Evolutionary conservation across 2,329 filamentous ascomycete genomes (phyloP).

Genomic region (Hymenotorrendiella dingleyae): DNA sequence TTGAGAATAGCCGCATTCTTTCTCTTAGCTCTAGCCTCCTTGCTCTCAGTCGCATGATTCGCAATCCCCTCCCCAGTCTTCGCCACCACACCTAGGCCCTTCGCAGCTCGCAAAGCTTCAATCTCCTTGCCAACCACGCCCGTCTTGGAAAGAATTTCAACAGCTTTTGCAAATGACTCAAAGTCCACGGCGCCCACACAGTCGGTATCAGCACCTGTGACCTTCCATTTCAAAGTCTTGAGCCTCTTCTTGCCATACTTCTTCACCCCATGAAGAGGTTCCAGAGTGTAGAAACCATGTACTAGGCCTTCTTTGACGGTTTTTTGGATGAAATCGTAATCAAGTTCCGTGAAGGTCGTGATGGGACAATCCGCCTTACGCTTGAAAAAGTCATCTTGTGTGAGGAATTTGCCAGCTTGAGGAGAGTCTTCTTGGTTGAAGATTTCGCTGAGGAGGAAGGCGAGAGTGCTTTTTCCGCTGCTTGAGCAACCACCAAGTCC

Average conservation of each 20-base stretch:
- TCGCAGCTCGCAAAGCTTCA: not conserved
- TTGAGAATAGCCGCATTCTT: not conserved
- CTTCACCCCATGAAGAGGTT: not conserved
- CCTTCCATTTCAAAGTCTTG: not conserved
- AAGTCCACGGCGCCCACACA: slow-evolving; percentile 18
- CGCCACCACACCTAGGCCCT: not conserved
- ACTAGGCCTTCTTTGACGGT: not conserved
- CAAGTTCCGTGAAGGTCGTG: not conserved
- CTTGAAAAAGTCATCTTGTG: slow-evolving; percentile 22
- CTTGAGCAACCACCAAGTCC: slow-evolving; percentile 21
- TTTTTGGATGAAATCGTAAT: slow-evolving; percentile 6
- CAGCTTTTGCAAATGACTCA: slow-evolving; percentile 2
- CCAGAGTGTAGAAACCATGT: slow-evolving; percentile 1
- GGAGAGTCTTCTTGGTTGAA: slow-evolving; percentile 6
- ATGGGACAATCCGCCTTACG: slow-evolving; percentile 4
- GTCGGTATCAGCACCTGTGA: slow-evolving; percentile 16
- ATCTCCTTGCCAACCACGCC: not conserved
- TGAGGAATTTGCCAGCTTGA: slow-evolving; percentile 7
- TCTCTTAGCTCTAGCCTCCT: not conserved
- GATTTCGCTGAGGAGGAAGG: slow-evolving; percentile 16
- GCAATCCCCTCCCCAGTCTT: not conserved
- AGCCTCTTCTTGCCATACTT: not conserved
- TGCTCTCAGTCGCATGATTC: not conserved
- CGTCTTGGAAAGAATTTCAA: not conserved
- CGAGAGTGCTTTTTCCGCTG: slow-evolving; percentile 22